Base-by-base conservation (phyloP, 345 rosid genomes). In the Pugionium cornutum region DNA sequence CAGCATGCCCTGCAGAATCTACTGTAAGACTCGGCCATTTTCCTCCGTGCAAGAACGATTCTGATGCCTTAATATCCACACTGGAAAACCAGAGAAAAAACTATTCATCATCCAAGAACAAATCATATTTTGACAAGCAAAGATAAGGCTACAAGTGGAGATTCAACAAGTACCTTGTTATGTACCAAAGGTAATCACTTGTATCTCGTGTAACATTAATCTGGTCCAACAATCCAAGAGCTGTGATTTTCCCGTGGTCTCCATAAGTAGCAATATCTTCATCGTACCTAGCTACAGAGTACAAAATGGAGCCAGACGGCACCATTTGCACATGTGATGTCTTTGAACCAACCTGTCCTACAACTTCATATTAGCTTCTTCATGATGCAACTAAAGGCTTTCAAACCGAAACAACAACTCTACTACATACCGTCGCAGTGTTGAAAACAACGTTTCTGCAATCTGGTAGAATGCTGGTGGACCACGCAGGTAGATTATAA, bases 161-260 rank as follows among this genome's bases (percentile, higher is more conserved):
- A n/a, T n/a, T n/a, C n/a, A n/a, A n/a, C n/a, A 36, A 81, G 59
- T 63, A 88, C 98, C 90, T 87, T 40, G 97, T 89, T 67, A 79
- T 75, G 78, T 94, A 94, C 99, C 99, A 94, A 4, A 94, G 81
- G 67, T 94, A 94, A 75, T 94, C 99, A 77, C 88, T 90, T 45
- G 66, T 72, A 81, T 94, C 99, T 79, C 97, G 77, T 27, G 99
- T 94, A 59, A 83, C 76, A 66, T 90, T 86, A 72, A 94, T 73
- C 82, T 94, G 99, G 58, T 94, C 99, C 75, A 85, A 67, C 60
- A 94, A 84, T 54, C 97, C 99, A 58, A 25, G 35, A 18, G 86
- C 79, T 36, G 86, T 72, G 53, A 85, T 62, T 54, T 80, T 79
- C 45, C 89, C 79, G 47, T 69, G 65, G 54, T 80, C 86, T 51